These are phyloP conservation scores for Pythium dissimile DNA, from an alignment of 352 stramenopile genomes.

Conservation along the genomic window DNA sequence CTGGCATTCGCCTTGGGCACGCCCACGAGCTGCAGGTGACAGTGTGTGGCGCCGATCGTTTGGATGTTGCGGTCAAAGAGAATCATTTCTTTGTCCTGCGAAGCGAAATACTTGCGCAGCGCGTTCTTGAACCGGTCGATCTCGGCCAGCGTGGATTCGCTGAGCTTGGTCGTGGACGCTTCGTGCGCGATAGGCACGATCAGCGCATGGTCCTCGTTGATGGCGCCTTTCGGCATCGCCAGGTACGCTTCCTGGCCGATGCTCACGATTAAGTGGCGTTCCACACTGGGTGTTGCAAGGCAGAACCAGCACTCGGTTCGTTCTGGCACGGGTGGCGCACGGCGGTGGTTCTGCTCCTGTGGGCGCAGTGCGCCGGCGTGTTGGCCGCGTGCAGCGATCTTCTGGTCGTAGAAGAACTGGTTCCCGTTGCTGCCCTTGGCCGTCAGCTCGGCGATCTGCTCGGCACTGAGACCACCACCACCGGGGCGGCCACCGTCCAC, in stretches of 20 bases:
- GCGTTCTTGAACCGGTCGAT: slow-evolving; percentile 67
- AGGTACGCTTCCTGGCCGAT: slow-evolving; percentile 80
- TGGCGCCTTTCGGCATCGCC: slow-evolving; percentile 76
- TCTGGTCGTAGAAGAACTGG: slow-evolving; percentile 82
- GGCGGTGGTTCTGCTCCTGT: slow-evolving; percentile 19
- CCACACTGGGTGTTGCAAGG: slow-evolving; percentile 66
- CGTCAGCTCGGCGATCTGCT: slow-evolving; percentile 66
- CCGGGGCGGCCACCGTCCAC: slow-evolving; percentile 8
- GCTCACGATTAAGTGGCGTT: slow-evolving; percentile 80
- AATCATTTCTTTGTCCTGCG: slow-evolving; percentile 66
- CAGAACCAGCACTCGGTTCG: slow-evolving; percentile 87
- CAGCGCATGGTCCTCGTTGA: slow-evolving; percentile 69
- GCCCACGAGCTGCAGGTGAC: slow-evolving; percentile 69
- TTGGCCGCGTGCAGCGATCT: slow-evolving; percentile 48
- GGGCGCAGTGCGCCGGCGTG: slow-evolving; percentile 37
- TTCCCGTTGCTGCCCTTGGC: slow-evolving; percentile 30
- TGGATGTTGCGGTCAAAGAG: slow-evolving; percentile 78
- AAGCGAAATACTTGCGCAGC: slow-evolving; percentile 55
- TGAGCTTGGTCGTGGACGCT: slow-evolving; percentile 50
- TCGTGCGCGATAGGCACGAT: slow-evolving; percentile 82
- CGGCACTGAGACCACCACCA: slow-evolving; percentile 41
- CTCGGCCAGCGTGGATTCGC: slow-evolving; percentile 34
- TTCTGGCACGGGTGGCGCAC: slow-evolving; percentile 31
- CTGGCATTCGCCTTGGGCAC: slow-evolving; percentile 47
- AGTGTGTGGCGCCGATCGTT: slow-evolving; percentile 68